A percentile compares a stretch with the other conserved stretches of the same genome.
Conservation (phyloP, 176 grass and related monocot genomes). For the bread wheat (Triticum aestivum) region DNA sequence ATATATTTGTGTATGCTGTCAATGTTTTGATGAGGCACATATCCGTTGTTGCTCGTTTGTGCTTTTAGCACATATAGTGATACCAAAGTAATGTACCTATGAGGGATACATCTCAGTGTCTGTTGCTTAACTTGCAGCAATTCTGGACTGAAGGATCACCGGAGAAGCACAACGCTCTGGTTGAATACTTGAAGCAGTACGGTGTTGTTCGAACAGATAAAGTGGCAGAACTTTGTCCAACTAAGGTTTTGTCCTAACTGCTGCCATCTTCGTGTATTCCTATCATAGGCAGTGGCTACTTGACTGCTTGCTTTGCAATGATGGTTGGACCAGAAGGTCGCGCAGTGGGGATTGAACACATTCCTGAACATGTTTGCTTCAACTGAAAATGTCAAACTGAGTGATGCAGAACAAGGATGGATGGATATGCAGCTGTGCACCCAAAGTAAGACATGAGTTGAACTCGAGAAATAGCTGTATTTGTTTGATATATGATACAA, state of each 20-base stretch:
- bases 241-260: not conserved
- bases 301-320: slow-evolving; percentile 88
- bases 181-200: slow-evolving; percentile 61
- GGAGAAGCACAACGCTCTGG: slow-evolving; percentile 62
- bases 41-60: not conserved
- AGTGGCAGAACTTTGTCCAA: slow-evolving; percentile 44
- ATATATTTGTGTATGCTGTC: too few relatives aligned
- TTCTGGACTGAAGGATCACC: slow-evolving; percentile 60
- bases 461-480: too few relatives aligned
- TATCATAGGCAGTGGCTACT: slow-evolving; percentile 62
- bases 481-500: too few relatives aligned
- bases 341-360: slow-evolving; percentile 71
- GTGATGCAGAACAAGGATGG: slow-evolving; percentile 30
- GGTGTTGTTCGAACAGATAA: slow-evolving; percentile 41
- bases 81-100: too few relatives aligned
- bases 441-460: too few relatives aligned
- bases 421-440: too few relatives aligned
- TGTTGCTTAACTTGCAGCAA: slow-evolving; percentile 47
- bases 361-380: slow-evolving; percentile 67
- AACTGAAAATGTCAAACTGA: slow-evolving; percentile 63
- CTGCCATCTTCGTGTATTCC: not conserved
- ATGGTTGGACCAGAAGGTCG: slow-evolving; percentile 77
- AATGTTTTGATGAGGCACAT: too few relatives aligned
- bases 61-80: not conserved
- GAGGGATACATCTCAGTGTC: not conserved